Base-by-base conservation (phyloP, 108 stramenopile genomes). In the Pseudonitzschia multistriata region DNA sequence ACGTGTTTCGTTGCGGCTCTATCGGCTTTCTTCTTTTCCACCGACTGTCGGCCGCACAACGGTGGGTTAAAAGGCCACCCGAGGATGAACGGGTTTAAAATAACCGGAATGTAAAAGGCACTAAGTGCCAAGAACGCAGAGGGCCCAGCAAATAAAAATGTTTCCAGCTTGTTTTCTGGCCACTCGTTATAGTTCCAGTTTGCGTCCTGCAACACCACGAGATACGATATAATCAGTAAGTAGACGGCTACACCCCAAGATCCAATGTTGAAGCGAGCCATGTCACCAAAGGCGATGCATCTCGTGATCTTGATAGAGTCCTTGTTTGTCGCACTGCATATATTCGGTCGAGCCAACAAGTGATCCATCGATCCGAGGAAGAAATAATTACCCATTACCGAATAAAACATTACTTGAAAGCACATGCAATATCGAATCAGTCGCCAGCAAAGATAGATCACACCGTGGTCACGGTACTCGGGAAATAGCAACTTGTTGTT, bases 361-460 rank as follows among this genome's bases (percentile, higher is more conserved):
- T 83, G 82, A 57, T 83, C 82, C 82, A 83, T 76, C 0, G 78
- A 79, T 22, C 82, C 82, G 48, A 83, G 68, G 49, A 79, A 83
- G 55, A 76, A 83, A 53, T 72, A 83, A 36, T 79, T 83, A 15
- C 74, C 68, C 66, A 79, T 77, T 17, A 83, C 77, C 3, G 82
- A 67, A 59, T 83, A 83, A 62, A 83, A 83, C 36, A 83, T 52
- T 30, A 83, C 35, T 45, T 83, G 82, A 55, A 83, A 83, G 49
- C 60, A 65, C 71, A 83, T 69, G 57, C 72, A 76, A 53, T 79
- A 79, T 27, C 82, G 68, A 33, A 79, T 27, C 68, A 73, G 68
- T 49, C 66, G 57, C 67, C 49, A 79, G 42, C 79, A 49, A 5
- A 83, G 65, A 48, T 73, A 76, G 25, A 65, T 45, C 2, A 49